phyloP scores from a whole-genome alignment of 2,329 filamentous ascomycete species.

The Sarocladium oryzae region DNA sequence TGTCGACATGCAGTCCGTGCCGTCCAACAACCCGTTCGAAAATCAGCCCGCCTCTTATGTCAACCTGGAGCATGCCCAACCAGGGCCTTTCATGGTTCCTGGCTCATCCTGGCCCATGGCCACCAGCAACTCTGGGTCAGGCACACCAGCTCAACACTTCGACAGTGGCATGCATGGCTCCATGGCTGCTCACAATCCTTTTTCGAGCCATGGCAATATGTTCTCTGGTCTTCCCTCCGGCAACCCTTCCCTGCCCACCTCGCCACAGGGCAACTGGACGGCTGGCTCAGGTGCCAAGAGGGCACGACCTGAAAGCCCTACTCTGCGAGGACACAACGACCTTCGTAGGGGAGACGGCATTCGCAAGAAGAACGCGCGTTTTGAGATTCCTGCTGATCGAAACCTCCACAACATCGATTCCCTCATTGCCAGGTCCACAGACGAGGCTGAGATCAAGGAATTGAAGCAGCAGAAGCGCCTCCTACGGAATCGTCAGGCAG shows the following conservation, averaged over 20 bases:
- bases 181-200: constrained; percentile 48
- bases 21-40: constrained; percentile 58
- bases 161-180: constrained; percentile 41
- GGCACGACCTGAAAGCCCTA: constrained; percentile 61
- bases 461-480: constrained; percentile 97
- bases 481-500: constrained; percentile 90
- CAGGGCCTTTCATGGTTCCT: constrained; percentile 30
- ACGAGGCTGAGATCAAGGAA: constrained; percentile 94
- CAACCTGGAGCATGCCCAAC: constrained; percentile 49
- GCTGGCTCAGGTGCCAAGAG: constrained; percentile 38
- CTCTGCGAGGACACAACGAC: constrained; percentile 69
- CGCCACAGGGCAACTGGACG: constrained; percentile 55
- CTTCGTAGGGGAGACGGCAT: constrained; percentile 78
- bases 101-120: constrained; percentile 40
- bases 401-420: constrained; percentile 93
- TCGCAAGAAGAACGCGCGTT: constrained; percentile 97
- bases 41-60: constrained; percentile 56
- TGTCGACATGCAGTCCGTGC: constrained; percentile 57
- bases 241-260: constrained; percentile 45
- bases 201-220: constrained; percentile 47
- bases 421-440: constrained; percentile 78
- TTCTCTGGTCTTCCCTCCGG: constrained; percentile 44
- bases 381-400: constrained; percentile 91
- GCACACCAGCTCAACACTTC: constrained; percentile 67
- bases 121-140: constrained; percentile 21